Evolutionary conservation across 2,329 filamentous ascomycete genomes (phyloP).

Genomic region (Stagonosporopsis vannaccii): DNA sequence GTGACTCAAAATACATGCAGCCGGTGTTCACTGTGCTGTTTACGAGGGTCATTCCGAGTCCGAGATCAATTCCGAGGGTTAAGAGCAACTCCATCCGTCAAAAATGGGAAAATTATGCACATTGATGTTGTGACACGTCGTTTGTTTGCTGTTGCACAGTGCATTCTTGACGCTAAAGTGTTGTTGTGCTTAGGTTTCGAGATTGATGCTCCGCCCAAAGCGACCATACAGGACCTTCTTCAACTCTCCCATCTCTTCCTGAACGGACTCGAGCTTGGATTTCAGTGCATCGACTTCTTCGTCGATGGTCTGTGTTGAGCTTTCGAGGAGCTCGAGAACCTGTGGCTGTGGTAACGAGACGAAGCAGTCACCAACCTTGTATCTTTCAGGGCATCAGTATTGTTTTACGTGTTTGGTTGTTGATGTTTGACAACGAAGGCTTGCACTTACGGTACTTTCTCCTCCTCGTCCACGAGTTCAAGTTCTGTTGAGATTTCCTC

Average conservation of each 20-base stretch:
- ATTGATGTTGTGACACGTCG: background rate
- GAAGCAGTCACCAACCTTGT: slow-evolving; percentile 97
- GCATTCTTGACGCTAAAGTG: background rate
- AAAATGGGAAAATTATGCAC: background rate
- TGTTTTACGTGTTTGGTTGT: background rate
- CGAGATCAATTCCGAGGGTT: slow-evolving; percentile 15
- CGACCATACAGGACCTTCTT: slow-evolving; percentile 94
- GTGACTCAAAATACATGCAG: slow-evolving; percentile 9
- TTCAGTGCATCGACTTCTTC: slow-evolving; percentile 78
- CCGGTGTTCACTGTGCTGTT: background rate
- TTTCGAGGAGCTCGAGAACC: slow-evolving; percentile 82
- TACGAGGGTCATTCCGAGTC: slow-evolving; percentile 10
- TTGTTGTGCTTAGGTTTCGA: slow-evolving; percentile 70
- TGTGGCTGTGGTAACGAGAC: slow-evolving; percentile 83
- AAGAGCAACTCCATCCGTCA: slow-evolving; percentile 1
- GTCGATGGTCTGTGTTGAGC: slow-evolving; percentile 76
- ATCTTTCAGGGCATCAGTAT: slow-evolving; percentile 61
- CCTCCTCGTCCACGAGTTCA: slow-evolving; percentile 94
- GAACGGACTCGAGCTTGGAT: slow-evolving; percentile 74
- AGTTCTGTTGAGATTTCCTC: slow-evolving; percentile 91
- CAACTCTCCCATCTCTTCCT: slow-evolving; percentile 86
- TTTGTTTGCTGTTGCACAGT: background rate
- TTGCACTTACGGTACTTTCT: slow-evolving; percentile 79
- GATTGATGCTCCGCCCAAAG: slow-evolving; percentile 95
- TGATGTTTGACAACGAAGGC: background rate